Evolutionary conservation across 768 basidiomycete species (phyloP), one percentile per base, ranked within the genome.

Genomic region (Mycena filopes): DNA sequence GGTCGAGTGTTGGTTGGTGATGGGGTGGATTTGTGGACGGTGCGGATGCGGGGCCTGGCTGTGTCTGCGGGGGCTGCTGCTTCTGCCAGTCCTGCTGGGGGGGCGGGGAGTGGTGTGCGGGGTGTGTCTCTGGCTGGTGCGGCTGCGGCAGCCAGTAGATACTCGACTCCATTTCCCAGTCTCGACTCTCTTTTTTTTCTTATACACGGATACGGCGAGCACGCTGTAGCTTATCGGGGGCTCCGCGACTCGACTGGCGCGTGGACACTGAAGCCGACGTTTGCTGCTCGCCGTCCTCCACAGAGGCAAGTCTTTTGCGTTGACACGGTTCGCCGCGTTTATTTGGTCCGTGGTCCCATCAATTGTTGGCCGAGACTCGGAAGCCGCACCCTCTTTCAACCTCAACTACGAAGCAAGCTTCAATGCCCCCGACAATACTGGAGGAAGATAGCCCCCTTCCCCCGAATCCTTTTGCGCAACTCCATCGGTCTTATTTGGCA

Each of bases 111-210:
- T 71, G 72, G 63, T 73, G 66, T 43, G 76, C 71, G 65, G 78
- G 76, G 58, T 75, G 75, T 55, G 76, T 68, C 29, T 82, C 80
- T 65, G 77, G 73, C 58, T 78, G 72, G 70, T 76, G 68, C 59
- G 74, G 77, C 68, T 80, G 79, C 51, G 81, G 77, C 83, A 83
- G 84, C 67, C 68, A 76, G 75, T 82, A 84, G 73, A 83, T 75
- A 70, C 78, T 72, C 60, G 67, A 73, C 75, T 84, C 83, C 82
- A 83, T 82, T 72, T 71, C 60, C 56, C 48, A 15, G 55, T 50
- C 50, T 71, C 48, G 58, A 56, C 71, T 75, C 71, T 74, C 70
- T 73, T 75, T 71, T 67, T n/a, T 71, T 72, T 76, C 71, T 78
- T 77, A 80, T 74, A 73, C 67, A 72, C 70, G 64, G 51, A 20